These are phyloP conservation scores for Myriosclerotinia scirpicola DNA, from an alignment of 2,329 filamentous ascomycete species.

Conservation along the genomic window DNA sequence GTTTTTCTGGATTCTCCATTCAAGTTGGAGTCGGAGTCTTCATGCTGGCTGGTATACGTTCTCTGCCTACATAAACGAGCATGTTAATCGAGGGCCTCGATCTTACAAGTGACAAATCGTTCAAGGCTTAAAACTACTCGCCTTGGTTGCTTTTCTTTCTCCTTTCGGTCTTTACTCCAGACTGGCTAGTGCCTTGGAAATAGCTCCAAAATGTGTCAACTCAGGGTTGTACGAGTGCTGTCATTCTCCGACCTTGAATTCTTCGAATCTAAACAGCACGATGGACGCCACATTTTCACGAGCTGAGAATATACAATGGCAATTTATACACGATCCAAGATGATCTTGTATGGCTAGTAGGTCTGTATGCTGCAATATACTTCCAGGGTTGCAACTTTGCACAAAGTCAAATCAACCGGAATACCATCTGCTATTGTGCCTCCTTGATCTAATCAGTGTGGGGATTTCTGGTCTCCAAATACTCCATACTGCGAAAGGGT, in stretches of 20 bases:
- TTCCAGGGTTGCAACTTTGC: slow-evolving; percentile 49
- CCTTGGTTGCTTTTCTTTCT: too few relatives aligned
- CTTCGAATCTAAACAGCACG: slow-evolving; percentile 55
- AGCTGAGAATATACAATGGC: slow-evolving; percentile 48
- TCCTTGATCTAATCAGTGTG: slow-evolving; percentile 50
- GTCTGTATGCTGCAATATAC: slow-evolving; percentile 46
- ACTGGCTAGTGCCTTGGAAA: too few relatives aligned
- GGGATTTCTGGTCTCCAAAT: slow-evolving; percentile 34
- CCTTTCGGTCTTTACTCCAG: too few relatives aligned
- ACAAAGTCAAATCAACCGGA: slow-evolving; percentile 50
- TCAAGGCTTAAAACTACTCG: too few relatives aligned
- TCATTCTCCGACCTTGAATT: slow-evolving; percentile 52
- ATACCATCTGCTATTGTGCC: slow-evolving; percentile 57
- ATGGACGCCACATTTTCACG: slow-evolving; percentile 50
- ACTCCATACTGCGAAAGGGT: slow-evolving; percentile 32
- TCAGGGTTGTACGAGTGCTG: slow-evolving; percentile 50
- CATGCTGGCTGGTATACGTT: too few relatives aligned
- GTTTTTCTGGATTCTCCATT: too few relatives aligned
- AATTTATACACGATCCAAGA: slow-evolving; percentile 59
- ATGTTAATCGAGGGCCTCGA: too few relatives aligned
- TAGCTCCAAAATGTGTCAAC: too few relatives aligned
- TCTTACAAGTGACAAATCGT: too few relatives aligned
- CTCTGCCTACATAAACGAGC: too few relatives aligned
- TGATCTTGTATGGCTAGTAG: slow-evolving; percentile 51
- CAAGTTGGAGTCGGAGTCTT: too few relatives aligned